Evolutionary conservation across 78 protist species (phyloP).

Genomic region (Carpediemonas membranifera): DNA sequence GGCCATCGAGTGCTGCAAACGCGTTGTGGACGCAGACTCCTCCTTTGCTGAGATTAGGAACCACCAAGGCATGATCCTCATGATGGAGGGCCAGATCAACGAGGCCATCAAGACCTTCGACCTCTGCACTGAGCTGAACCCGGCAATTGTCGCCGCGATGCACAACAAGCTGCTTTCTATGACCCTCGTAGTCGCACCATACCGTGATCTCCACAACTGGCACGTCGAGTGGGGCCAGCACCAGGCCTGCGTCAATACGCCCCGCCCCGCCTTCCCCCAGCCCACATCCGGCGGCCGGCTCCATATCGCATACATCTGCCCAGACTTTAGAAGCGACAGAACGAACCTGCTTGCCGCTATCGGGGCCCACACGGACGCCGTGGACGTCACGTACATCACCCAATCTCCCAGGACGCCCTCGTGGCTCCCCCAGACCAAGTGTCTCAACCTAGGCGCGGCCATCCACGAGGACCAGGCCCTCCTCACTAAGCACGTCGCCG

Average conservation of each 20-base stretch:
- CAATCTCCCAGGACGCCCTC: too few relatives aligned
- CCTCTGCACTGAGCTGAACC: slow-evolving; percentile 1
- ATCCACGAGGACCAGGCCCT: slow-evolving; percentile 24
- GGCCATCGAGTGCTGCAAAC: not conserved
- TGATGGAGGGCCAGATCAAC: slow-evolving; percentile 43
- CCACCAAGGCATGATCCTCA: slow-evolving; percentile 43
- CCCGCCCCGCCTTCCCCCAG: not conserved
- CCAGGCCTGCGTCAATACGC: too few relatives aligned
- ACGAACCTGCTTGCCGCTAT: too few relatives aligned
- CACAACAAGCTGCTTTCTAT: slow-evolving; percentile 47
- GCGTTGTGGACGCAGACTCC: slow-evolving; percentile 30
- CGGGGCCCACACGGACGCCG: slow-evolving; percentile 35
- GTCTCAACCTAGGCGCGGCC: slow-evolving; percentile 18
- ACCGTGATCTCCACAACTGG: slow-evolving; percentile 3
- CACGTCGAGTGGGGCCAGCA: slow-evolving; percentile 24
- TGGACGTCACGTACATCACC: slow-evolving; percentile 9
- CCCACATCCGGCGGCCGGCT: not conserved
- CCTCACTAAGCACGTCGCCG: too few relatives aligned
- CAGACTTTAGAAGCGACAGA: slow-evolving; percentile 52
- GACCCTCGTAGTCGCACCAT: slow-evolving; percentile 13
- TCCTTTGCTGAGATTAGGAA: slow-evolving; percentile 40
- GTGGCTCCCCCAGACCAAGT: too few relatives aligned
- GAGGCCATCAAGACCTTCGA: slow-evolving; percentile 36
- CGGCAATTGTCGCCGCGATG: slow-evolving; percentile 33
- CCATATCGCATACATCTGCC: slow-evolving; percentile 47